phyloP scores from a whole-genome alignment of 2,329 filamentous ascomycete species.

The Zasmidium citrigriseum region DNA sequence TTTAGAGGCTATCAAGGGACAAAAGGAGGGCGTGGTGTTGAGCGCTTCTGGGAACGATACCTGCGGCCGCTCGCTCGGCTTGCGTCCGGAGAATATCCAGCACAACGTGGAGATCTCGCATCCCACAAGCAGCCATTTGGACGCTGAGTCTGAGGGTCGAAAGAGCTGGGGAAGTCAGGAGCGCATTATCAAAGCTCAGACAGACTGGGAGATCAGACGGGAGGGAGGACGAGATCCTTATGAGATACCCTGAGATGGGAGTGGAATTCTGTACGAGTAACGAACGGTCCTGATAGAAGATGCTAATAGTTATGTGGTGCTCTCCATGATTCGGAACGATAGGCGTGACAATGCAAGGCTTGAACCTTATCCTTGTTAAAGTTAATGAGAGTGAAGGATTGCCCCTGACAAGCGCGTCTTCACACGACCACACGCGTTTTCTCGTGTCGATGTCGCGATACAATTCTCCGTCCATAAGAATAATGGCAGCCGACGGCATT shows the following conservation, averaged over 20 bases:
- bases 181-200: conserved; percentile 8
- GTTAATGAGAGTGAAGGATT: no score
- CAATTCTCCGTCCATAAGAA: no score
- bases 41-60: conserved; percentile 2
- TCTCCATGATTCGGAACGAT: no score
- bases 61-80: conserved; percentile 4
- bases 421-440: no score
- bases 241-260: conserved; percentile 10
- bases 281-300: background rate
- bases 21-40: background rate
- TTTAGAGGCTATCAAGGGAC: conserved; percentile 2
- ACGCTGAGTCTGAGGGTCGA: conserved; percentile 1
- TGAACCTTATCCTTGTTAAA: no score
- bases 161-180: conserved; percentile 17
- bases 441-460: no score
- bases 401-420: no score
- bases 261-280: background rate
- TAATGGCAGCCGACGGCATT: no score
- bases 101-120: conserved; percentile 8
- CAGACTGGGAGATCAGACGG: conserved; percentile 5
- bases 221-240: conserved; percentile 13
- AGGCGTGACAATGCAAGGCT: no score
- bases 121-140: background rate
- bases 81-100: conserved; percentile 9
- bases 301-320: background rate